Evolutionary conservation across 345 rosid species (phyloP).

Genomic region (Nasturtium officinale): DNA sequence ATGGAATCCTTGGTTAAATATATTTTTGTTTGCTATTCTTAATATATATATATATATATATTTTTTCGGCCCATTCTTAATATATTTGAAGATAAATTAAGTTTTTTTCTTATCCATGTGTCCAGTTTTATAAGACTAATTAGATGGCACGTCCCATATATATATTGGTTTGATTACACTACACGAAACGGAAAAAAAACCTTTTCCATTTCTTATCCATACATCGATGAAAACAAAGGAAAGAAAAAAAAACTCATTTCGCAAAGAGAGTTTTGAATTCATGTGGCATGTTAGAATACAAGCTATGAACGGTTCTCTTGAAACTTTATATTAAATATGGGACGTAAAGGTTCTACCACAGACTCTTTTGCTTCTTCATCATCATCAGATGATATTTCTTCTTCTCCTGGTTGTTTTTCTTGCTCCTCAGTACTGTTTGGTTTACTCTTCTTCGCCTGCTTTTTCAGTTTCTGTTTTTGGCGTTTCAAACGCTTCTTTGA

Average conservation of each 20-base stretch:
- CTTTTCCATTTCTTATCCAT: not conserved
- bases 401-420: conserved; percentile 46
- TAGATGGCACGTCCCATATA: no score
- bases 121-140: no score
- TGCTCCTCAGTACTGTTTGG: conserved; percentile 48
- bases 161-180: no score
- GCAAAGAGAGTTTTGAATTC: conserved; percentile 16
- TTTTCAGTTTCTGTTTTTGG: conserved; percentile 79
- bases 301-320: conserved; percentile 28
- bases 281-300: conserved; percentile 12
- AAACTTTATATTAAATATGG: conserved; percentile 32
- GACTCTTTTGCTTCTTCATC: conserved; percentile 52
- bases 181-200: no score
- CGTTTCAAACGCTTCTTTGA: conserved; percentile 84
- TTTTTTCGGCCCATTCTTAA: no score
- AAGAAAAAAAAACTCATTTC: not conserved
- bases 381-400: conserved; percentile 55
- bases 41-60: no score
- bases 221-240: conserved; percentile 5
- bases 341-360: conserved; percentile 38
- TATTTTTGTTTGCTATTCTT: no score
- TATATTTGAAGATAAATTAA: no score
- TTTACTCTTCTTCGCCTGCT: conserved; percentile 68
- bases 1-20: no score
- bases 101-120: no score